These are phyloP conservation scores for Narthecium ossifragum DNA, from an alignment of 106 monocot species.

Conservation along the genomic window DNA sequence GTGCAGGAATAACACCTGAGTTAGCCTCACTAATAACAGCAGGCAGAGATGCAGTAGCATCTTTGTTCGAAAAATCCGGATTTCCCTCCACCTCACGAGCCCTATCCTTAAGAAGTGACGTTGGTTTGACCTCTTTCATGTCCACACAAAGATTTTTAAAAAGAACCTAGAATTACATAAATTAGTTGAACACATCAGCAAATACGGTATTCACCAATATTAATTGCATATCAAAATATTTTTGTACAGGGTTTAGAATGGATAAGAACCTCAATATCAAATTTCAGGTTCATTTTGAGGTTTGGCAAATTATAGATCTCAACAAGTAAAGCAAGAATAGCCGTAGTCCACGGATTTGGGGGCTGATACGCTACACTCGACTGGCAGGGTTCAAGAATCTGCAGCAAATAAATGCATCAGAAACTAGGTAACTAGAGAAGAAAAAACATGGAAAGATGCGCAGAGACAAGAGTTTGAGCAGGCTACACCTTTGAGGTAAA, in stretches of 20 bases:
- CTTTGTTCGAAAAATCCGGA: slow-evolving; percentile 97
- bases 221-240: too few species aligned
- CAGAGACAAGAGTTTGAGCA: slow-evolving; percentile 1
- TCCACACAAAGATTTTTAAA: slow-evolving; percentile 93
- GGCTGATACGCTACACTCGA: slow-evolving; percentile 91
- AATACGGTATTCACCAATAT: too few species aligned
- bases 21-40: slow-evolving; percentile 50
- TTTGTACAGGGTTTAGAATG: too few species aligned
- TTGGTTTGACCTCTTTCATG: slow-evolving; percentile 89
- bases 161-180: slow-evolving; percentile 71
- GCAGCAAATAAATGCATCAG: slow-evolving; percentile 9
- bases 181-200: too few species aligned
- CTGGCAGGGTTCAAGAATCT: slow-evolving; percentile 95
- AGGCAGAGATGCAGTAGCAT: slow-evolving; percentile 49
- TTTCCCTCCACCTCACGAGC: slow-evolving; percentile 85
- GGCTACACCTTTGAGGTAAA: slow-evolving; percentile 87
- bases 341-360: slow-evolving; percentile 99
- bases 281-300: slow-evolving; percentile 98
- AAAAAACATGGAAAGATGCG: not conserved
- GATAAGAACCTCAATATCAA: slow-evolving; percentile 88
- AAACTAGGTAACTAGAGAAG: not conserved
- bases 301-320: slow-evolving; percentile 95
- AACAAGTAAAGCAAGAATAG: slow-evolving; percentile 79
- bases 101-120: slow-evolving; percentile 81
- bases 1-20: slow-evolving; percentile 30